Conservation (phyloP, 1,139 yeast species). For the Taiozyma sp. region DNA sequence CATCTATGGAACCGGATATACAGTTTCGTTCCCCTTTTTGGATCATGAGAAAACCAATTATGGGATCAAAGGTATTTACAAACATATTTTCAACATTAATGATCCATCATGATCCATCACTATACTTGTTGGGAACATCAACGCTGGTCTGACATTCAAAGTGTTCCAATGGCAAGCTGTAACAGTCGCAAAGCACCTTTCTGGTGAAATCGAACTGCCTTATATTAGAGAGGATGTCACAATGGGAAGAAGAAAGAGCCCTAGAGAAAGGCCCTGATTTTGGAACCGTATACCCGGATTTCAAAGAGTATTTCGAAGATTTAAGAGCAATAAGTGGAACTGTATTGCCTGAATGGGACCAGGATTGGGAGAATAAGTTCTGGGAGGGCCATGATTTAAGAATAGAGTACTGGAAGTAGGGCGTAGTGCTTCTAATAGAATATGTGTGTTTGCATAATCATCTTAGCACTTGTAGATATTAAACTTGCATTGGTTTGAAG, state of each 20-base stretch:
- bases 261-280: constrained; percentile 11
- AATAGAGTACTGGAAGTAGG: constrained; percentile 7
- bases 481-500: too few species aligned
- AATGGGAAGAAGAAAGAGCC: constrained; percentile 10
- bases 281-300: constrained; percentile 6
- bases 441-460: too few species aligned
- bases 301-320: constrained; percentile 7
- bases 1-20: constrained; percentile 38
- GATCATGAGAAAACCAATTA: constrained; percentile 9
- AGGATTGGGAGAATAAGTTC: constrained; percentile 8
- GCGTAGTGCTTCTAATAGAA: not conserved
- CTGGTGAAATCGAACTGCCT: constrained; percentile 17
- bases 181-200: constrained; percentile 21
- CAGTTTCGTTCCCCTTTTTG: constrained; percentile 31
- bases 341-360: constrained; percentile 6
- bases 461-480: too few species aligned
- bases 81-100: constrained; percentile 34
- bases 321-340: constrained; percentile 6
- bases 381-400: constrained; percentile 10
- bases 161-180: constrained; percentile 22
- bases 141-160: constrained; percentile 17
- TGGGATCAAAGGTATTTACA: constrained; percentile 31
- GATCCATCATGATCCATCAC: constrained; percentile 42
- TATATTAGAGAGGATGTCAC: constrained; percentile 9
- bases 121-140: constrained; percentile 29